Evolutionary conservation across 805 yeast species (phyloP), one percentile per base, ranked within the genome.

Genomic region (Lachancea sp.): DNA sequence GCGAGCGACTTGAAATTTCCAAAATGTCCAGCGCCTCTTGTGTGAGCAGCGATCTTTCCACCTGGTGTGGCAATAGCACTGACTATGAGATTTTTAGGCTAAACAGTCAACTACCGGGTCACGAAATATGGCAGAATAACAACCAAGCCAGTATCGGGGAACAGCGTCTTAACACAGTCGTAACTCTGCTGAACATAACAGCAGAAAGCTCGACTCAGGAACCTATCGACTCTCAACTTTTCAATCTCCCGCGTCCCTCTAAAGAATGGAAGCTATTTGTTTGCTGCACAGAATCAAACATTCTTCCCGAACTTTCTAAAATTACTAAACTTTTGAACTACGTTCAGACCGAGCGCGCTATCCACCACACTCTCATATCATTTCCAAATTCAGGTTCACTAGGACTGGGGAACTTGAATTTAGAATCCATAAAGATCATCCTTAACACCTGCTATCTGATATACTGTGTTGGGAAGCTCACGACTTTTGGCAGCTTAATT

Each of bases 331-430:
- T 44, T 6, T 3, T 44, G 27, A 38, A 44, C 3, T 30, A 25
- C 18, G 35, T 37, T 29, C 37, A 47, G 11, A 30, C 32, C 3
- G 42, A 49, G 6, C 9, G 10, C 22, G 18, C 39, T 3, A 27
- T 34, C 4, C 38, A 47, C 11, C 46, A 44, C 13, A 41, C 48
- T 8, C 55, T 63, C 36, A 52, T 84, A n/a, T 75, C 75, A 41
- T 85, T 87, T 62, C 96, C 96, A 1, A 81, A 95, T 1, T 81
- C 95, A 0, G 96, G 96, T 0, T 78, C 93, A 0, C 68, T 89
- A 17, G 83, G 91, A 0, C 62, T 88, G 35, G 91, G 93, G 2
- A 85, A 82, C 56, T 77, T 79, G 3, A 83, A 80, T 53, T 69
- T 88, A 37, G 67, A 75, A 19, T 72, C 85, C 7, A 74, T 89